Evolutionary conservation across 331 rosid species (phyloP), one percentile per base, ranked within the genome.

Genomic region (Telfairia occidentalis): DNA sequence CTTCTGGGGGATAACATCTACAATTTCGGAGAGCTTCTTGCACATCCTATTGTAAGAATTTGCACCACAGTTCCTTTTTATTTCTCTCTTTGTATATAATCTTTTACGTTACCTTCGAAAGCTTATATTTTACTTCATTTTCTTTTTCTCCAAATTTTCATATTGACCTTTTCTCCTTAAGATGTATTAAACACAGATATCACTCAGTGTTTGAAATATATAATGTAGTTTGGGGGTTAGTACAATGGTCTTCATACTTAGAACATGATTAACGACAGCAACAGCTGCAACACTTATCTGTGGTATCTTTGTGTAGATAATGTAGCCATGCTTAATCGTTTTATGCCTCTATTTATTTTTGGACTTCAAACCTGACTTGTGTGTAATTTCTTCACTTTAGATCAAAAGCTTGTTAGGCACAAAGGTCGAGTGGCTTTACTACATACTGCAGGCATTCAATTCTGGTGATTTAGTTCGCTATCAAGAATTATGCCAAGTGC

Each of bases 401-500:
- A 89, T 96, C 37, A 92, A 92, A 85, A 87, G 91, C 79, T 94
- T 96, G 80, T 78, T 85, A 1, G 96, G 92, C 81, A 89, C 97
- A 77, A 92, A 96, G 89, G 99, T 96, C 75, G 97, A 96, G 87
- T 96, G 99, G 99, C 99, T 96, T 58, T 96, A 92, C 90, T 92
- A 90, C 72, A 96, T 96, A 74, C 87, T 96, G 79, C 90, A 96
- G 88, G 97, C 97, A 18, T 96, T 96, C 82, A 96, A 96, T 85
- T 79, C 92, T 76, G 99, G 99, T 55, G 97, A 96, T 85, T 85
- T 96, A 82, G 90, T 81, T 57, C 81, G 97, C 72, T 96, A 96
- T 86, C 97, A 96, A 87, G 97, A 96, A 80, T 76, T 92, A 61
- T 96, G 99, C 66, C 92, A 73, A 53, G 97, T 96, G 74, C 97